These are phyloP conservation scores for Leccinellum rugosiceps DNA, from an alignment of 768 basidiomycete genomes.

Conservation along the genomic window DNA sequence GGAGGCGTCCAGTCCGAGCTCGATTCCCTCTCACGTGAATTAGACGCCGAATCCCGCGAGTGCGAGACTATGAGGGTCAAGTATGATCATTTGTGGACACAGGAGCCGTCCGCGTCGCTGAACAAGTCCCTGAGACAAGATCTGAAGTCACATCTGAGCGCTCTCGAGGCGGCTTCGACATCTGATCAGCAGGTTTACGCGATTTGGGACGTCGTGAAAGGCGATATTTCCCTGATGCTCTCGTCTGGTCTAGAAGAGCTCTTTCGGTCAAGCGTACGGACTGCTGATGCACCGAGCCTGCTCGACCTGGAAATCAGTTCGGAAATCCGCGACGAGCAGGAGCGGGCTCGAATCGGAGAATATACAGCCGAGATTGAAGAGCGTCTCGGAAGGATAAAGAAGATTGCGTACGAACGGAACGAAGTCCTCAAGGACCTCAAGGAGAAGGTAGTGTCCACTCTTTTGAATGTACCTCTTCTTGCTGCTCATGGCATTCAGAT, in stretches of 20 bases:
- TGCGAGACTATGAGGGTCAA: conserved; percentile 88
- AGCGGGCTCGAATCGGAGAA: conserved; percentile 62
- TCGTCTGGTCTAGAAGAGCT: conserved; percentile 60
- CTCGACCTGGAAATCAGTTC: conserved; percentile 72
- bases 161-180: conserved; percentile 70
- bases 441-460: conserved; percentile 65
- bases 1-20: conserved; percentile 57
- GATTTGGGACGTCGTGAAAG: conserved; percentile 68
- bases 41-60: conserved; percentile 81
- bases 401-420: conserved; percentile 80
- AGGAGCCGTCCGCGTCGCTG: conserved; percentile 73
- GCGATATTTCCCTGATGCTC: conserved; percentile 62
- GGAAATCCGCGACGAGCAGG: conserved; percentile 61
- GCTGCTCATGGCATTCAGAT: conserved; percentile 50
- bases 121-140: conserved; percentile 74
- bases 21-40: conserved; percentile 55
- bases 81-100: conserved; percentile 84
- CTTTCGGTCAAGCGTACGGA: conserved; percentile 51
- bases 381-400: conserved; percentile 68
- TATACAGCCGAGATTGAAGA: conserved; percentile 78
- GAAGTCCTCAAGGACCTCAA: conserved; percentile 93
- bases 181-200: conserved; percentile 74
- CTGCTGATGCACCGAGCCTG: conserved; percentile 41
- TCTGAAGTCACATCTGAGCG: conserved; percentile 67
- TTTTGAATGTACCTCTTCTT: background rate